Evolutionary conservation across 2,329 filamentous ascomycete species (phyloP), one percentile per base, ranked within the genome.

Genomic region (Madurella mycetomatis): DNA sequence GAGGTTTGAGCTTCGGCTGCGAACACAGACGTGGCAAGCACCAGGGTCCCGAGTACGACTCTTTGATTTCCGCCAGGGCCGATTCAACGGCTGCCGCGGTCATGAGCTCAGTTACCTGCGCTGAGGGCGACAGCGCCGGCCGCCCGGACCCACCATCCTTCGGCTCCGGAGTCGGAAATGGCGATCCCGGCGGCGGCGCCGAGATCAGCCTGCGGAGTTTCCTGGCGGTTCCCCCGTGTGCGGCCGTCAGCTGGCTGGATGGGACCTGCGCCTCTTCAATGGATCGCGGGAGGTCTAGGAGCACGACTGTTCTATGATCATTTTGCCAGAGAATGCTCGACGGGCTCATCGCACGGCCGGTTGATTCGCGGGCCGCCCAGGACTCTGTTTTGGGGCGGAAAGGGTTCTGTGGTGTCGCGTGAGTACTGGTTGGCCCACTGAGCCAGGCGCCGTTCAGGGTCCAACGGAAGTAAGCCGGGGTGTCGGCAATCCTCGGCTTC

Each of bases 261-360:
- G 72, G 71, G 34, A 77, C 75, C 69, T 91, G 88, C 16, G 81
- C 82, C 56, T 82, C 75, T 60, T 87, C 84, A 40, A 91, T 80
- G 1, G 88, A 88, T 16, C 76, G 73, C 19, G 88, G 87, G 44
- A 90, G 80, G 64, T 92, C 88, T 49, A 91, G 68, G 25, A 90
- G 67, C 18, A 82, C 73, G 50, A 85, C 69, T 44, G 78, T 74
- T 47, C 70, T 65, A 45, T 74, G 70, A 1, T 68, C 62, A 59
- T 76, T 83, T 59, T 80, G 74, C 68, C 79, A 86, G 41, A 87
- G 67, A 18, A 86, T 75, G 18, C 68, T 70, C 30, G 68, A 66
- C 31, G 47, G 49, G 30, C 45, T 46, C 57, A 62, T 56, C 9
- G 17, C 39, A 48, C 42, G 41, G 45, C 16, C 18, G 12, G 46